phyloP scores from a whole-genome alignment of 768 basidiomycete species.

The Serendipita sp. region DNA sequence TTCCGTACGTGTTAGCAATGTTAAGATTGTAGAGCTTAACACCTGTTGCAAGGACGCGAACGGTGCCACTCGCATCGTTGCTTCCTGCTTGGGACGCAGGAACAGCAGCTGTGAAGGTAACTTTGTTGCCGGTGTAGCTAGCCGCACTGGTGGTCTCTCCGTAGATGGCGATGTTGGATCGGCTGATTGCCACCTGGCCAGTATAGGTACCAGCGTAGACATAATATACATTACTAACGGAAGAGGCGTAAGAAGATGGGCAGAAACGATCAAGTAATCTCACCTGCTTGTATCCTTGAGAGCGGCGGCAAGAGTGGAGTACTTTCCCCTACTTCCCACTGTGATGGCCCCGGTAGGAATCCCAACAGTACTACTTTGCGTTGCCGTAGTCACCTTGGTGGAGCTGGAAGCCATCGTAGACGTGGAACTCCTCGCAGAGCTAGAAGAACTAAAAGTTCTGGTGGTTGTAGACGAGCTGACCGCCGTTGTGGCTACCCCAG shows the following conservation, averaged over 20 bases:
- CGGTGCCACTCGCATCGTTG: too few relatives aligned
- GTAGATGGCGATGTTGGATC: constrained; percentile 6
- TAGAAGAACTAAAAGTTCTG: too few relatives aligned
- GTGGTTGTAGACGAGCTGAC: background rate
- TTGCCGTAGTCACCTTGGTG: background rate
- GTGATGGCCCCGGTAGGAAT: background rate
- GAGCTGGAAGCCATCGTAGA: too few relatives aligned
- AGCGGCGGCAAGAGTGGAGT: background rate
- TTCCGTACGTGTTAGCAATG: too few relatives aligned
- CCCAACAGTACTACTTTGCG: background rate
- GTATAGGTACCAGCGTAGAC: constrained; percentile 8
- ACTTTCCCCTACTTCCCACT: background rate
- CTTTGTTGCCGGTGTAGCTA: too few relatives aligned
- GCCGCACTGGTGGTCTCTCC: constrained; percentile 3
- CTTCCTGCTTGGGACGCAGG: too few relatives aligned
- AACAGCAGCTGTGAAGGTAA: too few relatives aligned
- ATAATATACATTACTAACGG: constrained; percentile 2
- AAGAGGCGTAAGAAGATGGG: background rate
- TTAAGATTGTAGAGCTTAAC: too few relatives aligned
- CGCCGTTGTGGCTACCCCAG: background rate
- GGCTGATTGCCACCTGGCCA: constrained; percentile 2
- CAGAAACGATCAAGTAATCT: background rate
- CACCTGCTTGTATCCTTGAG: too few relatives aligned
- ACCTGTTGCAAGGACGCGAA: too few relatives aligned
- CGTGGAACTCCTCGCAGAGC: too few relatives aligned